Evolutionary conservation across 1,284 basidiomycete genomes (phyloP).

Genomic region (Malassezia yamatoensis): DNA sequence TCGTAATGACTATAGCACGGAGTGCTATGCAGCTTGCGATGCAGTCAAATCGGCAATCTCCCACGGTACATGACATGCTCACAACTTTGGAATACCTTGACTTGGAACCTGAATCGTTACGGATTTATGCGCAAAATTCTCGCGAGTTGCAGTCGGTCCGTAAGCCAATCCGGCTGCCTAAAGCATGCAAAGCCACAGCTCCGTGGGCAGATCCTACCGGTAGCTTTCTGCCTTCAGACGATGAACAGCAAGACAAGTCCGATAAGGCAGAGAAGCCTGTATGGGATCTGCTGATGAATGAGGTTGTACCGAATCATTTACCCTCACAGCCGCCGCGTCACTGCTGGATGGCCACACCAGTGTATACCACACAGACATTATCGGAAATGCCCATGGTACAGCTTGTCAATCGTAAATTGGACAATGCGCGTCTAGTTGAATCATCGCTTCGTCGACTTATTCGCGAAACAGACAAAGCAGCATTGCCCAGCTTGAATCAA

Average conservation of each 20-base stretch:
- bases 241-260: constrained; percentile 23
- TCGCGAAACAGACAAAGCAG: constrained; percentile 28
- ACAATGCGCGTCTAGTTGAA: constrained; percentile 34
- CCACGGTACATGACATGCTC: constrained; percentile 23
- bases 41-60: constrained; percentile 16
- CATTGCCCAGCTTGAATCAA: constrained; percentile 10
- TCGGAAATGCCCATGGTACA: constrained; percentile 18
- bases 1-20: constrained; percentile 6
- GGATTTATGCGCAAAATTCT: background rate
- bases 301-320: constrained; percentile 29
- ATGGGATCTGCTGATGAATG: constrained; percentile 26
- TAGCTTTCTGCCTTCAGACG: constrained; percentile 26
- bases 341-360: constrained; percentile 31
- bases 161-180: background rate
- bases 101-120: constrained; percentile 20
- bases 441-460: constrained; percentile 28
- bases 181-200: background rate
- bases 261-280: constrained; percentile 20
- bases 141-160: background rate
- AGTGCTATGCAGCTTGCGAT: constrained; percentile 19
- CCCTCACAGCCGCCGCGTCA: constrained; percentile 33
- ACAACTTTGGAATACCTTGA: constrained; percentile 28
- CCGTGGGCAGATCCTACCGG: constrained; percentile 15
- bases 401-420: constrained; percentile 33
- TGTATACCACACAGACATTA: constrained; percentile 21